Evolutionary conservation across 2,329 filamentous ascomycete genomes (phyloP), one percentile per base, ranked within the genome.

Genomic region (Scortechinia acanthostroma): DNA sequence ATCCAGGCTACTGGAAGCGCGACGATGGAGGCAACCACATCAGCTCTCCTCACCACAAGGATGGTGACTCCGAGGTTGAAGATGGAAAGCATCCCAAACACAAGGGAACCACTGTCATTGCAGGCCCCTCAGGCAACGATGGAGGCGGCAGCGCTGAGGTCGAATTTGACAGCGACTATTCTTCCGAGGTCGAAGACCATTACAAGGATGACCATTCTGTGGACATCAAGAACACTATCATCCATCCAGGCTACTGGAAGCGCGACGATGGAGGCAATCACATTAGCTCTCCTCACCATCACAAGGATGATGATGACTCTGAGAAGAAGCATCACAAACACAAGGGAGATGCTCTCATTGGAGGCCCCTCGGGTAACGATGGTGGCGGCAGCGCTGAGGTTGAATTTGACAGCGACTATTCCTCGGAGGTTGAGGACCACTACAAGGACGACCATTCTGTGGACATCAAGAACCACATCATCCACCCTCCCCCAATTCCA

Each of bases 381-480:
- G 25, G 25, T 30, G 25, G 25, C 25, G 10, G n/a, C 10, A 30
- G n/a, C 25, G 25, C 25, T 30, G n/a, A 30, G 10, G 25, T 30
- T 10, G n/a, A 30, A 10, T 10, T n/a, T 30, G n/a, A 10, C 25
- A 30, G 10, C 10, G 25, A 30, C 25, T 10, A 10, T 10, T 10
- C 10, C 25, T 10, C 25, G 10, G 25, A 30, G 10, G 25, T 30
- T n/a, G n/a, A 30, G 10, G 25, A 30, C 10, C 10, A 10, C 10
- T n/a, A 30, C 25, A 30, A 30, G 25, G 25, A 30, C n/a, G 25
- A 30, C 25, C 25, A 30, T n/a, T 30, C 25, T 30, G n/a, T 30
- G 10, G 25, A 30, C 25, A 10, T 30, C 10, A 30, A 30, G 25
- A 10, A 30, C n/a, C 10, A 30, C 10, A n/a, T 10, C 25, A 30